Evolutionary conservation across 2,329 filamentous ascomycete genomes (phyloP).

Genomic region (Rasamsonia emersonii): DNA sequence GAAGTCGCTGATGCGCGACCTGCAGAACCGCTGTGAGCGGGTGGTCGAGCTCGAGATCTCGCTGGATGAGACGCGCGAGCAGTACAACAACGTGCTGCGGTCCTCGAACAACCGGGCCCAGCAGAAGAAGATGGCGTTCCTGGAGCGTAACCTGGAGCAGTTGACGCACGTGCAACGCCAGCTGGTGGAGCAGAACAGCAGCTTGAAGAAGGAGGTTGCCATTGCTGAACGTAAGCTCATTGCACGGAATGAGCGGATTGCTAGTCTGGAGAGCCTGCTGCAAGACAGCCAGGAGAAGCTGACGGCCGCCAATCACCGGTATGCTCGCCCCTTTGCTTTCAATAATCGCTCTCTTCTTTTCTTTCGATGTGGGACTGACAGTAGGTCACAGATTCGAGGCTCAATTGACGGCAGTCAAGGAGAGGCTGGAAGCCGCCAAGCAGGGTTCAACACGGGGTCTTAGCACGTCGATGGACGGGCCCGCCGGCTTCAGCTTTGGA

Average conservation of each 20-base stretch:
- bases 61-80: constrained; percentile 91
- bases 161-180: constrained; percentile 95
- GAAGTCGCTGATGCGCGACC: constrained; percentile 97
- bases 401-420: constrained; percentile 94
- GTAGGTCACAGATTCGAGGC: constrained; percentile 70
- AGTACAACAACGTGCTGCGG: constrained; percentile 96
- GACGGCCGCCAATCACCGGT: constrained; percentile 95
- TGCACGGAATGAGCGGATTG: constrained; percentile 91
- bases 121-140: constrained; percentile 99
- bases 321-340: constrained; percentile 33
- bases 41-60: constrained; percentile 98
- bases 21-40: constrained; percentile 96
- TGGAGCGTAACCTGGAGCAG: constrained; percentile 96
- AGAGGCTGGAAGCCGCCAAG: constrained; percentile 92
- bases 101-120: constrained; percentile 97
- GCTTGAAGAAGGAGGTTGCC: constrained; percentile 96
- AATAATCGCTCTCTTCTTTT: constrained; percentile 7
- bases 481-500: constrained; percentile 64
- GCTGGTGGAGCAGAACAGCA: constrained; percentile 94
- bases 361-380: constrained; percentile 7
- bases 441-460: constrained; percentile 80
- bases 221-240: constrained; percentile 97
- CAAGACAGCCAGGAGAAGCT: constrained; percentile 98
- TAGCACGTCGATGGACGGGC: constrained; percentile 52
- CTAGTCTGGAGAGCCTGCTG: constrained; percentile 81